Conservation (phyloP, 305 asterid species). For the Fraxinus latifolia region DNA sequence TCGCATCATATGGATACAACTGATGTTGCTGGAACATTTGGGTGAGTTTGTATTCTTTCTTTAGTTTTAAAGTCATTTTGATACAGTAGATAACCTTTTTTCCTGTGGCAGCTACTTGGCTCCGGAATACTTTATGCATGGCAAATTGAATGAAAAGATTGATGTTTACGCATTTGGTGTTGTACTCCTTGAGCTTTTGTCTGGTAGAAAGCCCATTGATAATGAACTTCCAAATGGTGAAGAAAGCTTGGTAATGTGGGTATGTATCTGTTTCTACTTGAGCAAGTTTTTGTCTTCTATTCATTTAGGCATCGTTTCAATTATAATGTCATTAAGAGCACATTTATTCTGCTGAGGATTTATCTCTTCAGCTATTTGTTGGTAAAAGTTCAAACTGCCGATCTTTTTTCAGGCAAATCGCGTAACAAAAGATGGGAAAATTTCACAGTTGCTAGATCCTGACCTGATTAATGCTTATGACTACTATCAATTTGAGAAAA, state of each 20-base stretch:
- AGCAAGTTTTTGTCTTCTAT: not conserved
- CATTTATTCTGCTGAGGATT: not conserved
- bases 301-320: not conserved
- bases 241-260: slow-evolving; percentile 88
- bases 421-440: slow-evolving; percentile 49
- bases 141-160: slow-evolving; percentile 62
- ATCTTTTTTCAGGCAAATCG: slow-evolving; percentile 58
- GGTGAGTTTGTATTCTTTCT: slow-evolving; percentile 42
- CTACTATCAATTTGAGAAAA: slow-evolving; percentile 55
- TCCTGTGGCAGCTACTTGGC: slow-evolving; percentile 69
- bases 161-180: slow-evolving; percentile 92
- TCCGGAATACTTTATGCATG: slow-evolving; percentile 84
- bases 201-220: slow-evolving; percentile 81
- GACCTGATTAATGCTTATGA: slow-evolving; percentile 43
- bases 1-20: slow-evolving; percentile 44
- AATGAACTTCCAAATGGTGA: slow-evolving; percentile 58
- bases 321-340: not conserved
- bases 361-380: slow-evolving; percentile 1
- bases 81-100: slow-evolving; percentile 9
- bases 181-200: slow-evolving; percentile 82
- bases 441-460: slow-evolving; percentile 54
- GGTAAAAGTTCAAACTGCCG: slow-evolving; percentile 14
- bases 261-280: slow-evolving; percentile 30
- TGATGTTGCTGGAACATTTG: slow-evolving; percentile 89
- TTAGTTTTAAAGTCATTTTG: not conserved